These are phyloP conservation scores for Lasiodiplodia citricola DNA, from an alignment of 2,329 filamentous ascomycete species.

Conservation along the genomic window DNA sequence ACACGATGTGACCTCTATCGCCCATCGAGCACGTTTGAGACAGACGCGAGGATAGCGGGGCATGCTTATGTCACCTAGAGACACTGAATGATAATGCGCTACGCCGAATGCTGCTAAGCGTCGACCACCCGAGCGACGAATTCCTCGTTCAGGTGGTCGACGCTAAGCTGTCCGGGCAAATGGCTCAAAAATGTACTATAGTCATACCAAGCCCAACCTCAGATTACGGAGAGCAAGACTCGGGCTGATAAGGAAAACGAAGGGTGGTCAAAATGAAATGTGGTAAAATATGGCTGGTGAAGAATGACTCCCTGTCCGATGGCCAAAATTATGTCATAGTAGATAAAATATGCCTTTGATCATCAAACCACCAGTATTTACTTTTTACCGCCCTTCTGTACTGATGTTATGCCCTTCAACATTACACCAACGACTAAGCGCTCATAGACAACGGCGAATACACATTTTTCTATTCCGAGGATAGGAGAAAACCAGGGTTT, in stretches of 20 bases:
- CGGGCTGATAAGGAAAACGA: neutral
- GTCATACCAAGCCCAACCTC: neutral
- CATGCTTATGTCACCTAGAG: neutral
- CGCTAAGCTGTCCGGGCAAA: neutral
- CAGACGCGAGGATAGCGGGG: neutral
- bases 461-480: neutral
- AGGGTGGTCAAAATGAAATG: neutral
- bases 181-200: neutral
- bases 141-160: constrained; percentile 3
- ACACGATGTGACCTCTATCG: neutral
- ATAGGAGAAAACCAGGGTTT: neutral
- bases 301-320: neutral
- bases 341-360: neutral
- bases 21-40: neutral
- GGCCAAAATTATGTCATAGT: neutral
- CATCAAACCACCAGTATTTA: neutral
- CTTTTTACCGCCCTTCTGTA: neutral
- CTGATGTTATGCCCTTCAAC: neutral
- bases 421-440: neutral
- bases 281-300: neutral
- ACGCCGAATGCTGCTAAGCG: neutral
- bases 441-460: neutral
- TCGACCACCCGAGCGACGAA: neutral
- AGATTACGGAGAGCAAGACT: neutral
- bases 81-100: neutral